These are phyloP conservation scores for Ophiosphaerella korrae DNA, from an alignment of 2,329 filamentous ascomycete genomes.

Conservation along the genomic window DNA sequence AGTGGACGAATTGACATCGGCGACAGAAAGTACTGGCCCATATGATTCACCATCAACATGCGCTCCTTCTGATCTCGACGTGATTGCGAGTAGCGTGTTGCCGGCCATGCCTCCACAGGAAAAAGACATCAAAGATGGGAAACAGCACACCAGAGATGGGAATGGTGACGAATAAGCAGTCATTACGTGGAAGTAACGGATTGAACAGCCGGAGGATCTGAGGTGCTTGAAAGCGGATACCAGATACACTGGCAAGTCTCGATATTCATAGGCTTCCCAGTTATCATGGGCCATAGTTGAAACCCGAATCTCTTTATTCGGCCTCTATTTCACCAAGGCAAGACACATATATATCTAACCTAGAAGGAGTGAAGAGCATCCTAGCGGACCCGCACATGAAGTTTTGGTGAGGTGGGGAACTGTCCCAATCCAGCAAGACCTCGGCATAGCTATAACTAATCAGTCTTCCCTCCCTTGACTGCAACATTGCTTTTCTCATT, in stretches of 20 bases:
- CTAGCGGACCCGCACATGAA: conserved; percentile 9
- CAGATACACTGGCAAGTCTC: no score
- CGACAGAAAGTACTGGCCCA: conserved; percentile 34
- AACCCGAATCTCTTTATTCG: no score
- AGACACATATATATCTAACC: no score
- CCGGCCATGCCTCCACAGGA: conserved; percentile 21
- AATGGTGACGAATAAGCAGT: not conserved
- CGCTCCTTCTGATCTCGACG: conserved; percentile 40
- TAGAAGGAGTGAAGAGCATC: not conserved
- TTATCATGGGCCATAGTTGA: no score
- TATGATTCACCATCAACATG: conserved; percentile 40
- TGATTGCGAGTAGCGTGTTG: conserved; percentile 36
- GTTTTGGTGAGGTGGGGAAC: conserved; percentile 3
- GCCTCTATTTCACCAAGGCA: no score
- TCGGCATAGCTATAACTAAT: not conserved
- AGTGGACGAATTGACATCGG: conserved; percentile 22
- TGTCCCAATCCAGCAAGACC: conserved; percentile 1
- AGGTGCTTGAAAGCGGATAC: no score
- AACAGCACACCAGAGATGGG: not conserved
- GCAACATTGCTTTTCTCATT: not conserved
- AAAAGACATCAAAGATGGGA: not conserved
- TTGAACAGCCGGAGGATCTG: no score
- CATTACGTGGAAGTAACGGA: no score
- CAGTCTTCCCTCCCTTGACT: not conserved
- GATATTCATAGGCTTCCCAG: no score